phyloP scores from a whole-genome alignment of 352 stramenopile species.

The Globisporangium iwayamae region DNA sequence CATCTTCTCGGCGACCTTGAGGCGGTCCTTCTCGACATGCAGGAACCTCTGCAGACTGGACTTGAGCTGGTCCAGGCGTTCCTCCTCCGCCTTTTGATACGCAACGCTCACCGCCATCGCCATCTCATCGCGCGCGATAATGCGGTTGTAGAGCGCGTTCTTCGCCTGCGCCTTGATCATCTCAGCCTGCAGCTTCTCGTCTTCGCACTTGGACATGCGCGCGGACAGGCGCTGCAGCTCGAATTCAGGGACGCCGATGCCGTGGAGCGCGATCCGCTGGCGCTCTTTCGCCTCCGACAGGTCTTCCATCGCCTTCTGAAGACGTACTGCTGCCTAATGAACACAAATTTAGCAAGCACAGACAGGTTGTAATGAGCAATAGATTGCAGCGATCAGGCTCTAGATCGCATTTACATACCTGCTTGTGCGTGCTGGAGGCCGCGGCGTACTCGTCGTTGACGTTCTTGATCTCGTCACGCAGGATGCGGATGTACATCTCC shows the following conservation, averaged over 20 bases:
- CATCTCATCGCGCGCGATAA: constrained; percentile 84
- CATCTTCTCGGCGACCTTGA: constrained; percentile 61
- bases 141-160: constrained; percentile 76
- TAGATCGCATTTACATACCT: constrained; percentile 16
- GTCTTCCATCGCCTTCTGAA: constrained; percentile 40
- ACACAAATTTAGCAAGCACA: background rate
- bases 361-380: background rate
- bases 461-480: constrained; percentile 72
- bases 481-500: constrained; percentile 74
- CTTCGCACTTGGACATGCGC: constrained; percentile 53
- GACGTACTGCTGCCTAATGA: constrained; percentile 23
- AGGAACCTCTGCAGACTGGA: constrained; percentile 67
- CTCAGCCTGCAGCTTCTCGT: constrained; percentile 57
- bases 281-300: constrained; percentile 49
- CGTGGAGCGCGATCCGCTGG: constrained; percentile 68
- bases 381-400: background rate
- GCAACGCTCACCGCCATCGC: constrained; percentile 86
- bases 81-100: constrained; percentile 83
- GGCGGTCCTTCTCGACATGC: constrained; percentile 72
- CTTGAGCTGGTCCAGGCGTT: constrained; percentile 73
- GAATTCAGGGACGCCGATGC: constrained; percentile 78
- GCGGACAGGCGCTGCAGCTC: constrained; percentile 71
- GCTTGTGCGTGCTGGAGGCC: constrained; percentile 35
- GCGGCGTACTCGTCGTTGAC: constrained; percentile 69
- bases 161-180: constrained; percentile 60